phyloP scores from a whole-genome alignment of 1,284 basidiomycete genomes.

The Trichosporon sp. region DNA sequence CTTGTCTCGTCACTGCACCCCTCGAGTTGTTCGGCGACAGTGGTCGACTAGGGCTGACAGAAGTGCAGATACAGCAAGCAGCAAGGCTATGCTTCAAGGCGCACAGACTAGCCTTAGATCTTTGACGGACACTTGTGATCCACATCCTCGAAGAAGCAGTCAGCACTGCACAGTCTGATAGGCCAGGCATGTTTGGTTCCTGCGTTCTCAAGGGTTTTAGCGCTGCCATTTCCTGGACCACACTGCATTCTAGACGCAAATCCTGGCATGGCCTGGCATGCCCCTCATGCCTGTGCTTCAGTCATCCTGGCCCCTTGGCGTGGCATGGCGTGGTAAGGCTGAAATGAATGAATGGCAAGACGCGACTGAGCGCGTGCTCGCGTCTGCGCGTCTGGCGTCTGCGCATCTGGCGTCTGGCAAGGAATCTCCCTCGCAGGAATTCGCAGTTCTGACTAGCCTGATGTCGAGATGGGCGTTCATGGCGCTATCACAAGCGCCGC shows the following conservation, averaged over 20 bases:
- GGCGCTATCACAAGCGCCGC: not conserved
- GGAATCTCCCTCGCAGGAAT: too few species aligned
- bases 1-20: not conserved
- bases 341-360: not conserved
- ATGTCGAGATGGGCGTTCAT: constrained; percentile 2
- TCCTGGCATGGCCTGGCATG: too few species aligned
- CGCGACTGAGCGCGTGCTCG: not conserved
- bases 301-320: not conserved
- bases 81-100: not conserved
- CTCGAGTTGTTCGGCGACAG: not conserved
- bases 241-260: not conserved
- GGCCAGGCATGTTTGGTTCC: not conserved
- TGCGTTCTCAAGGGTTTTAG: not conserved
- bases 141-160: not conserved
- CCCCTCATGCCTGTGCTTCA: too few species aligned
- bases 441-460: not conserved
- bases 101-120: not conserved
- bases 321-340: not conserved
- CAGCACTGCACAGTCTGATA: not conserved
- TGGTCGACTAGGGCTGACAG: not conserved
- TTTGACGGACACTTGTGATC: not conserved
- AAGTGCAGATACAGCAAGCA: too few species aligned
- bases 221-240: not conserved
- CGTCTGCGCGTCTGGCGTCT: too few species aligned
- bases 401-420: too few species aligned